Base-by-base conservation (phyloP, 1,284 basidiomycete genomes). In the Trichosporon sp. region DNA sequence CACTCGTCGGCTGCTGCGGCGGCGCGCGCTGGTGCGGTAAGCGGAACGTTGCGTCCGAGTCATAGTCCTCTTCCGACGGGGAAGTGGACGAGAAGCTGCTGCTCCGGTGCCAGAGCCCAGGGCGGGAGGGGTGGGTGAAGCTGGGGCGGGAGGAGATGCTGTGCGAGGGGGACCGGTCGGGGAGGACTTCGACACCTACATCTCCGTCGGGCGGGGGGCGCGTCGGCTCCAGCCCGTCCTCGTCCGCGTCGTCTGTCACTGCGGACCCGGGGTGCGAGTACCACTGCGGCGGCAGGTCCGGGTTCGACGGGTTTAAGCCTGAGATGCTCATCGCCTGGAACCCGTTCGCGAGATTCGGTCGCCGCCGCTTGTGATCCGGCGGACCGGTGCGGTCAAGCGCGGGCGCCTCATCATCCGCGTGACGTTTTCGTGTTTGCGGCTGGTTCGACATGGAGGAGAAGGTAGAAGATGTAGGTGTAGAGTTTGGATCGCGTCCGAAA, bases 311-410 rank as follows among this genome's bases (percentile, higher is more conserved):
- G 64, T 68, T 16, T 10, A 37, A 59, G 19, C 69, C 74, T 1
- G 71, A 73, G 63, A 79, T 75, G 8, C 78, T 79, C 63, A 82
- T 74, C 43, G 78, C 73, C 11, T 75, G 75, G 70, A 83, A 82
- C 3, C 80, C 81, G 67, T 78, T 77, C 2, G 77, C 71, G 8
- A 83, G 73, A 65, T 83, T 82, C 0, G 79, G 79, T 51, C 80
- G 71, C 4, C 76, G 69, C 1, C 80, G 76, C 72, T 83, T 83
- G 12, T 56, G 19, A 2, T 74, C 70, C 21, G 48, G 67, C 12
- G 54, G 38, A 10, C 64, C 59, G 59, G 14, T 31, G 8, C 32
- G 32, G 10, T 63, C 59, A 40, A 40, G 38, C 32, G 59, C n/a
- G 16, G 59, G 59, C 14, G 59, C 32, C 31, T 63, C 59, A 32